Evolutionary conservation across 2,329 filamentous ascomycete species (phyloP), one percentile per base, ranked within the genome.

Genomic region (Ceratocystiopsis sp.): DNA sequence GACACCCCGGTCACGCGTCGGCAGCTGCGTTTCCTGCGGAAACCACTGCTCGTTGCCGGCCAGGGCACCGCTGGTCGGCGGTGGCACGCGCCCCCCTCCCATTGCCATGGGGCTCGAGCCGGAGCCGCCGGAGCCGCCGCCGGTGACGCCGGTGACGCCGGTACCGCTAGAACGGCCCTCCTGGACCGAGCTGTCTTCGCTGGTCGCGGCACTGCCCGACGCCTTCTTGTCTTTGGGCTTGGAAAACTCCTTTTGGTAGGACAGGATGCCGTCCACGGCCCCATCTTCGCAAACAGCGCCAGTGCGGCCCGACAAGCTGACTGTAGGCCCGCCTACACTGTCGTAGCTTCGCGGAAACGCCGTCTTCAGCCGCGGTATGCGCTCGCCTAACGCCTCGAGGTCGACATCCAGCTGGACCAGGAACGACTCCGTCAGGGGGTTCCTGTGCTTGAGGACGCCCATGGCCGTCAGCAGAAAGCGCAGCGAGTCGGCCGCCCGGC

Each of bases 371-470:
- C 69, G 74, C 10, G 68, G 74, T 49, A 74, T 76, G 51, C 70
- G 68, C 48, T 76, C 60, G 13, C 77, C 75, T 21, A 84, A 67
- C 12, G 75, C 78, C 57, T 93, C 84, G 4, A 96, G 69, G 54
- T 98, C 91, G 15, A 95, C 80, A 51, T 96, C 86, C 6, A 96
- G 67, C 58, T 96, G 91, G 3, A 91, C 84, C 34, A 96, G 65
- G 62, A 96, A 96, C 0, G 89, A 95, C 56, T 95, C 87, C 0
- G 89, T 93, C 41, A 98, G 67, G 0, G 87, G 87, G 51, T 93
- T 95, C 53, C 83, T 82, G 46, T 74, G 74, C 60, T 93, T 93
- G 50, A 96, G 62, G 4, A 84, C 85, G 50, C 86, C 82, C 78
- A 98, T 93, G 6, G 89, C 87, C 17, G 80, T 78, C 2, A 96